These are phyloP conservation scores for Clohesyomyces aquaticus DNA, from an alignment of 495 filamentous ascomycete genomes.

Conservation along the genomic window DNA sequence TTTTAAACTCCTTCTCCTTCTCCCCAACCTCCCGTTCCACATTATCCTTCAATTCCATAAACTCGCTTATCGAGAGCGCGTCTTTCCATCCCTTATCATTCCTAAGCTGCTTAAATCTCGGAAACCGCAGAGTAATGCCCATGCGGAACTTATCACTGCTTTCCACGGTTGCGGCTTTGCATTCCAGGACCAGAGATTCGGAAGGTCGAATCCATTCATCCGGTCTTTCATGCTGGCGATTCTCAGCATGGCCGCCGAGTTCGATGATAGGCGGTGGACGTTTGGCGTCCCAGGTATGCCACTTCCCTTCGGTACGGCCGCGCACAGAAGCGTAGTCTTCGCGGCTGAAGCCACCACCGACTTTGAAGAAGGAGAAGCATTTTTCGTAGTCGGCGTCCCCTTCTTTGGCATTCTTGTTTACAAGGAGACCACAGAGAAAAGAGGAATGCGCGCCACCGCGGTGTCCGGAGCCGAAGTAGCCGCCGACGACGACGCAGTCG, in stretches of 20 bases:
- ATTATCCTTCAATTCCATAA: constrained; percentile 69
- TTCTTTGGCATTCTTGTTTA: constrained; percentile 67
- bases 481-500: constrained; percentile 86
- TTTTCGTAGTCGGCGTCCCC: constrained; percentile 65
- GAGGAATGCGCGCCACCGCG: constrained; percentile 81
- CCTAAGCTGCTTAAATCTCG: constrained; percentile 82
- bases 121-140: constrained; percentile 83
- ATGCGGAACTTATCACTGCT: constrained; percentile 76
- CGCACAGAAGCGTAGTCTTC: constrained; percentile 81
- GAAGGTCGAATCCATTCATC: constrained; percentile 93
- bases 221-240: constrained; percentile 73
- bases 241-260: constrained; percentile 71
- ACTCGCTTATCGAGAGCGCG: constrained; percentile 76
- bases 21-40: constrained; percentile 73
- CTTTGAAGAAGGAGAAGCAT: constrained; percentile 92
- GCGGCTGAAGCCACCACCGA: constrained; percentile 87
- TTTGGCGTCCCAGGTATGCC: constrained; percentile 81
- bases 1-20: constrained; percentile 76
- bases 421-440: constrained; percentile 84
- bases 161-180: constrained; percentile 85
- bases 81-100: constrained; percentile 82
- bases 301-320: constrained; percentile 87
- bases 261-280: constrained; percentile 80
- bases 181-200: constrained; percentile 82
- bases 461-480: constrained; percentile 87